Evolutionary conservation across 2,329 filamentous ascomycete species (phyloP).

Genomic region (Fusarium sp.): DNA sequence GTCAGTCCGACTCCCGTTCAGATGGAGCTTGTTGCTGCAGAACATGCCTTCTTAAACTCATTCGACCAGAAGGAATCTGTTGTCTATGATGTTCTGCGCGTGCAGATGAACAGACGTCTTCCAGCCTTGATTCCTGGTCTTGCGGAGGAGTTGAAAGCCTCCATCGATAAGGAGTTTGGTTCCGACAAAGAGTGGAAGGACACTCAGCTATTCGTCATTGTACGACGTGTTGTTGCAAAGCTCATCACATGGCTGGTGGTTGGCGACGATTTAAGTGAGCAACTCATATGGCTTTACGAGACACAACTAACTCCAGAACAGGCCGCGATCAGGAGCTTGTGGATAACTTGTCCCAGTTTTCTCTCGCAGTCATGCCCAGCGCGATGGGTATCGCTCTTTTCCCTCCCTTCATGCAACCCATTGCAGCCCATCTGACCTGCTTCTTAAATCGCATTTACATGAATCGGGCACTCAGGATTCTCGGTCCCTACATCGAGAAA

Average conservation of each 20-base stretch:
- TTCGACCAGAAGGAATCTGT: background rate
- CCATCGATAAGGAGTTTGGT: background rate
- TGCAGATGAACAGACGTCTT: background rate
- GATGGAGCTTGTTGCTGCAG: background rate
- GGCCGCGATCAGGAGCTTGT: background rate
- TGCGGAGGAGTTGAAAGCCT: fast-evolving
- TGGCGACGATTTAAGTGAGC: background rate
- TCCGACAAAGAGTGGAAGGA: background rate
- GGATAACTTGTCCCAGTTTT: background rate
- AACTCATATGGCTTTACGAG: no score
- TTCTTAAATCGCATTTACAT: background rate
- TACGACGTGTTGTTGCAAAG: background rate
- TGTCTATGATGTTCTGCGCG: fast-evolving
- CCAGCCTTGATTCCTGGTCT: fast-evolving
- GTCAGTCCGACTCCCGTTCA: background rate
- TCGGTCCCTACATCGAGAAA: background rate
- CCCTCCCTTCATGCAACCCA: background rate
- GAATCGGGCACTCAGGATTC: background rate
- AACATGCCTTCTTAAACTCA: background rate
- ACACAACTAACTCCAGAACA: background rate
- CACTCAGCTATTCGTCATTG: background rate
- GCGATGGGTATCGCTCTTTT: background rate
- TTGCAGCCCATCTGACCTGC: background rate
- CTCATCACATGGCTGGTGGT: background rate
- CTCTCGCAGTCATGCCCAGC: background rate